Evolutionary conservation across 768 basidiomycete species (phyloP).

Genomic region (Strobilomyces confusus): DNA sequence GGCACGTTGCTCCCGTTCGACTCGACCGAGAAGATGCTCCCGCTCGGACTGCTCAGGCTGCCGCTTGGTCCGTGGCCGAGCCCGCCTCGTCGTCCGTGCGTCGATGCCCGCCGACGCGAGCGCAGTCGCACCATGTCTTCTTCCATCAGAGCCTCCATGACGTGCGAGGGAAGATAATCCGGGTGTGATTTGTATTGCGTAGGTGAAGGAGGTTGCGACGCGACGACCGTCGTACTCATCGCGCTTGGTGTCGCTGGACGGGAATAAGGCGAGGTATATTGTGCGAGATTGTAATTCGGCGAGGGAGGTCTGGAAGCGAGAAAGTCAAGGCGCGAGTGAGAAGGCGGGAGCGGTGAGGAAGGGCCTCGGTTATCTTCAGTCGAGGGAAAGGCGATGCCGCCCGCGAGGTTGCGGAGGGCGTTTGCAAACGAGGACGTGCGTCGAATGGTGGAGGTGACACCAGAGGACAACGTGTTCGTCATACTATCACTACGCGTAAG

Average conservation of each 20-base stretch:
- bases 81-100: constrained; percentile 41
- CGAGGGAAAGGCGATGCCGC: constrained; percentile 67
- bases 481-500: constrained; percentile 60
- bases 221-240: constrained; percentile 20
- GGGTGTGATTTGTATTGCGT: constrained; percentile 34
- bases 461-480: constrained; percentile 54
- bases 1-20: constrained; percentile 65
- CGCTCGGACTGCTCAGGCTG: constrained; percentile 61
- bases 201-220: constrained; percentile 31
- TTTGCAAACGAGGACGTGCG: constrained; percentile 82
- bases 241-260: constrained; percentile 43
- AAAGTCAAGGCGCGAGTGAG: constrained; percentile 20
- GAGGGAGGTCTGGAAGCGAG: constrained; percentile 68
- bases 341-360: constrained; percentile 29
- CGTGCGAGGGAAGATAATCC: constrained; percentile 68
- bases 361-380: constrained; percentile 49
- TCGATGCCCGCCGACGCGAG: constrained; percentile 50
- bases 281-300: constrained; percentile 72
- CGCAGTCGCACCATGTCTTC: constrained; percentile 92
- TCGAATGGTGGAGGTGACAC: constrained; percentile 64
- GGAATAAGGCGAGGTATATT: constrained; percentile 75
- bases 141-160: constrained; percentile 86
- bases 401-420: constrained; percentile 64
- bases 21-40: constrained; percentile 75
- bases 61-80: constrained; percentile 36